Evolutionary conservation across 257 asterid species (phyloP).

Genomic region (Buddleja alternifolia): DNA sequence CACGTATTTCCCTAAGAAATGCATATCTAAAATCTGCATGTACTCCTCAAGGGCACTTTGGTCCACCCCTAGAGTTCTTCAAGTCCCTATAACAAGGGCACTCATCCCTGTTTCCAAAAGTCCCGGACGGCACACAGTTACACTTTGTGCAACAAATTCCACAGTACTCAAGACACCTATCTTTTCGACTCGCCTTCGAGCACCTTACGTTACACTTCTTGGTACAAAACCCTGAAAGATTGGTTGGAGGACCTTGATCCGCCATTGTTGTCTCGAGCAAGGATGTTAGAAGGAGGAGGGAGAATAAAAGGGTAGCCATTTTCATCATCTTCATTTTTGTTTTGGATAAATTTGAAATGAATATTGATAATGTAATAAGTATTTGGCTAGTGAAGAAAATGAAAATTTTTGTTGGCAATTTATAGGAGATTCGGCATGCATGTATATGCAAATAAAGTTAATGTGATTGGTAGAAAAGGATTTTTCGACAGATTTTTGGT

Average conservation of each 20-base stretch:
- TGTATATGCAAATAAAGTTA: not conserved
- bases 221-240: constrained; percentile 25
- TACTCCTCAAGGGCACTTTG: constrained; percentile 49
- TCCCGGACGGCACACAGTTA: constrained; percentile 51
- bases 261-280: not conserved
- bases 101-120: constrained; percentile 43
- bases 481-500: not conserved
- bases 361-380: not conserved
- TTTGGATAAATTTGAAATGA: not conserved
- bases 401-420: not conserved
- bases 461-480: not conserved
- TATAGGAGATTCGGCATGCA: not conserved
- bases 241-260: not conserved
- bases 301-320: not conserved
- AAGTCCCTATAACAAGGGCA: constrained; percentile 56
- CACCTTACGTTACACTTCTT: constrained; percentile 40
- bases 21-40: not conserved
- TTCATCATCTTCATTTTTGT: constrained; percentile 12
- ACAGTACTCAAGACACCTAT: constrained; percentile 47
- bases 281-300: constrained; percentile 13
- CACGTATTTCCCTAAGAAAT: not conserved
- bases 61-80: constrained; percentile 45
- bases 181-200: constrained; percentile 39
- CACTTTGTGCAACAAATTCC: constrained; percentile 51
- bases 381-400: not conserved